Conservation (phyloP, 2,329 filamentous ascomycete species). For the Fusarium equiseti region DNA sequence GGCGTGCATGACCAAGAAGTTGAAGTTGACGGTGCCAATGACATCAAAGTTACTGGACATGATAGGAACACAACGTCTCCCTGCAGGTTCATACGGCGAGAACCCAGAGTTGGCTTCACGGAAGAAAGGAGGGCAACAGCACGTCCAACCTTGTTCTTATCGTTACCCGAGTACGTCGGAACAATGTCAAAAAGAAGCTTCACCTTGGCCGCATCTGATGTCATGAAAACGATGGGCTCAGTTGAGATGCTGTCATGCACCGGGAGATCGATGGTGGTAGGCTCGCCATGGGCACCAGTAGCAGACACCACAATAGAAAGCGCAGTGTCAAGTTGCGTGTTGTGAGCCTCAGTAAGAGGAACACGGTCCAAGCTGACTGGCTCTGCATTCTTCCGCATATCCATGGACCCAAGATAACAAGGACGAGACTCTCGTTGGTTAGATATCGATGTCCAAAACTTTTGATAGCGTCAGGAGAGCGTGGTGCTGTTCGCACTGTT, state of each 20-base stretch:
- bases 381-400: constrained; percentile 83
- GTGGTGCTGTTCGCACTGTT: constrained; percentile 60
- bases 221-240: constrained; percentile 91
- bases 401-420: constrained; percentile 95
- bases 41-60: constrained; percentile 87
- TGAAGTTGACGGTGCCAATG: constrained; percentile 96
- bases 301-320: constrained; percentile 92
- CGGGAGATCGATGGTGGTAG: constrained; percentile 90
- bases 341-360: constrained; percentile 87
- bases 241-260: constrained; percentile 95
- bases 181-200: constrained; percentile 95
- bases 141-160: constrained; percentile 89
- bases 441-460: constrained; percentile 97
- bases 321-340: constrained; percentile 93
- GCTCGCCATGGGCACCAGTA: constrained; percentile 84
- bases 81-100: constrained; percentile 90
- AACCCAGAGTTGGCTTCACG: constrained; percentile 84
- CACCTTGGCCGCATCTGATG: constrained; percentile 81
- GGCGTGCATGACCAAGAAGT: constrained; percentile 95
- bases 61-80: constrained; percentile 94
- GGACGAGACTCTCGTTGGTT: constrained; percentile 86
- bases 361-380: constrained; percentile 91
- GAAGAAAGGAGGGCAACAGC: constrained; percentile 89
- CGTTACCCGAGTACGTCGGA: constrained; percentile 91
- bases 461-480: constrained; percentile 83